Evolutionary conservation across 306 rosid species (phyloP), one percentile per base, ranked within the genome.

Genomic region (Clitoria ternatea): DNA sequence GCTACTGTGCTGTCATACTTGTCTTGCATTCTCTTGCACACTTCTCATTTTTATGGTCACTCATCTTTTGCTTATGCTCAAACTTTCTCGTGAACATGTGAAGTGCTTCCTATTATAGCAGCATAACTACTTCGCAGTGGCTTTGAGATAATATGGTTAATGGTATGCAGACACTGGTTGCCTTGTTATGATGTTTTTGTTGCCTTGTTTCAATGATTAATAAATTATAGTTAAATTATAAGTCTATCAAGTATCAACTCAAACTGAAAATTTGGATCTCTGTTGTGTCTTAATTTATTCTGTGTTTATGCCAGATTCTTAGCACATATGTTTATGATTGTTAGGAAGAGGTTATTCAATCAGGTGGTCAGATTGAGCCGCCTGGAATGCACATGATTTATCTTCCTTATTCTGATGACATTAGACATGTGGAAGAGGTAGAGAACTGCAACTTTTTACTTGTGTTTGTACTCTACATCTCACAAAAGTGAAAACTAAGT

Each of bases 381-480:
- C 98, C 98, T 7, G 98, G 98, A 83, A 85, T 93, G 97, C 88
- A 88, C 77, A 88, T 93, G 96, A 74, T 93, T 68, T 86, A 85
- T 89, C 96, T 93, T 71, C 97, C 98, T 52, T 93, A 87, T 79
- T 82, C 88, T 59, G 98, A 90, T 77, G 98, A 93, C 80, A 90
- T 93, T 74, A 81, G 98, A 80, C 86, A 71, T 79, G 79, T 83
- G 83, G 98, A 93, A 81, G 97, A 93, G 97, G 98, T 91, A 81
- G 64, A 65, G 22, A 50, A 54, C 49, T 59, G 45, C 66, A 62
- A 55, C 63, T 29, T 78, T 82, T 7, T 37, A 27, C 40, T 22
- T 64, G 27, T 40, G 11, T 44, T 67, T 63, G 22, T 57, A 54
- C 36, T 26, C 45, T 39, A 32, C 24, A 56, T 20, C 15, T 42